These are phyloP conservation scores for Eimeria falciformis DNA, from an alignment of 169 alveolate species.

Conservation along the genomic window DNA sequence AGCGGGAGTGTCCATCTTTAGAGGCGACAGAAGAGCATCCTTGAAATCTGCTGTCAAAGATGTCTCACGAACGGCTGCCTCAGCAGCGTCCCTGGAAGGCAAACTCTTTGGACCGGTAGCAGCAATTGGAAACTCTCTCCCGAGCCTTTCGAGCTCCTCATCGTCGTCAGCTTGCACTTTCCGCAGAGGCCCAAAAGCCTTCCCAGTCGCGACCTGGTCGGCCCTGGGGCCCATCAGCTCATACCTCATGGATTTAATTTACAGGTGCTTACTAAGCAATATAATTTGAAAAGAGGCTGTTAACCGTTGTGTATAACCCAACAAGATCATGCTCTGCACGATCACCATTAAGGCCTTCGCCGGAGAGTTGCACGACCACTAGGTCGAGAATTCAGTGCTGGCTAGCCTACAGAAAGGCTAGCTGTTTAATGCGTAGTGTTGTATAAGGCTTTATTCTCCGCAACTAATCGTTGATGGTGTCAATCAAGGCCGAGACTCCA, in stretches of 20 bases:
- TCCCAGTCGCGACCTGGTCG: slow-evolving; percentile 18
- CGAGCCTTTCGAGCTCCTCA: background rate
- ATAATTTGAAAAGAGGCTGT: too few species aligned
- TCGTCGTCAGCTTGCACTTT: slow-evolving; percentile 1
- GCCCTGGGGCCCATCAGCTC: background rate
- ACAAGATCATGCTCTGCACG: too few species aligned
- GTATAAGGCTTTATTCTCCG: too few species aligned
- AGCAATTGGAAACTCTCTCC: background rate
- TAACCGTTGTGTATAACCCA: too few species aligned
- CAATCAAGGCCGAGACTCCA: too few species aligned
- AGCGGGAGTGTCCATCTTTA: background rate
- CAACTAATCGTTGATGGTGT: too few species aligned
- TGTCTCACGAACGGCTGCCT: background rate
- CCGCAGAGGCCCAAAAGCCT: slow-evolving; percentile 1
- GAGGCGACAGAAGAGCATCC: background rate
- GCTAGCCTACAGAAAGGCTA: too few species aligned
- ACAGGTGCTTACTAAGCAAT: too few species aligned
- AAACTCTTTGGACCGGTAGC: background rate
- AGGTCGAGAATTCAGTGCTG: too few species aligned
- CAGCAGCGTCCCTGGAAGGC: slow-evolving; percentile 26
- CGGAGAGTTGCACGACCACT: too few species aligned
- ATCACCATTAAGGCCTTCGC: too few species aligned
- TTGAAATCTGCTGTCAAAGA: background rate
- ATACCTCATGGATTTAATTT: background rate
- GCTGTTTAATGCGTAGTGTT: too few species aligned